These are phyloP conservation scores for Baorangia bicolor DNA, from an alignment of 768 basidiomycete species.

Conservation along the genomic window DNA sequence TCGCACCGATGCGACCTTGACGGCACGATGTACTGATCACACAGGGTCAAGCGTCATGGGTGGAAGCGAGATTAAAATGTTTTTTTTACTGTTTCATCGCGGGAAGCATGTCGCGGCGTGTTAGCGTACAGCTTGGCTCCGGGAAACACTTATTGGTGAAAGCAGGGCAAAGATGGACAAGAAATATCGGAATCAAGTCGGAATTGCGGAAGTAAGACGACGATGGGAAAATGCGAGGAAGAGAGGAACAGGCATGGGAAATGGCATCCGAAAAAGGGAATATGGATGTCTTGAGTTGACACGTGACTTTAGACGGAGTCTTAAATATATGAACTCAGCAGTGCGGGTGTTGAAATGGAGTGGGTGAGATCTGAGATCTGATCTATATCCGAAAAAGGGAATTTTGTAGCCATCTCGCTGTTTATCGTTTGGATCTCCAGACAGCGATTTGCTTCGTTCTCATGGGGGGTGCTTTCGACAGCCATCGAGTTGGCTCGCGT, in stretches of 20 bases:
- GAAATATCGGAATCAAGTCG: constrained; percentile 1
- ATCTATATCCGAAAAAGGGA: constrained; percentile 4
- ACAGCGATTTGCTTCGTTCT: constrained; percentile 18
- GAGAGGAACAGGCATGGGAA: constrained; percentile 18
- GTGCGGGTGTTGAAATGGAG: not conserved
- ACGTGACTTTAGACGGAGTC: constrained; percentile 16
- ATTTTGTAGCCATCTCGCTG: constrained; percentile 11
- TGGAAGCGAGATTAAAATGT: not conserved
- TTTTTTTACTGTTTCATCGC: not conserved
- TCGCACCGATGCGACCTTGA: constrained; percentile 88
- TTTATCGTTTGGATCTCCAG: constrained; percentile 27
- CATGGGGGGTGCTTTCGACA: constrained; percentile 15
- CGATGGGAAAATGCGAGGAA: constrained; percentile 19
- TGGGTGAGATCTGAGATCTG: constrained; percentile 24
- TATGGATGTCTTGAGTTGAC: constrained; percentile 9
- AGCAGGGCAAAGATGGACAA: not conserved
- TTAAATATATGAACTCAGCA: not conserved
- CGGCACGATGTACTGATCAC: constrained; percentile 1
- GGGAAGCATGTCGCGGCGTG: not conserved
- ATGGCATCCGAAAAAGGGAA: constrained; percentile 10
- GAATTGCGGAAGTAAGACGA: constrained; percentile 14
- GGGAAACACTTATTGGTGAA: not conserved
- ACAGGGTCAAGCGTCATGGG: constrained; percentile 5
- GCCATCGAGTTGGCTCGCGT: constrained; percentile 26
- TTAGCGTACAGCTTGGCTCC: not conserved